Conservation (phyloP, 1,139 yeast species). For the Kodamaea sp. region DNA sequence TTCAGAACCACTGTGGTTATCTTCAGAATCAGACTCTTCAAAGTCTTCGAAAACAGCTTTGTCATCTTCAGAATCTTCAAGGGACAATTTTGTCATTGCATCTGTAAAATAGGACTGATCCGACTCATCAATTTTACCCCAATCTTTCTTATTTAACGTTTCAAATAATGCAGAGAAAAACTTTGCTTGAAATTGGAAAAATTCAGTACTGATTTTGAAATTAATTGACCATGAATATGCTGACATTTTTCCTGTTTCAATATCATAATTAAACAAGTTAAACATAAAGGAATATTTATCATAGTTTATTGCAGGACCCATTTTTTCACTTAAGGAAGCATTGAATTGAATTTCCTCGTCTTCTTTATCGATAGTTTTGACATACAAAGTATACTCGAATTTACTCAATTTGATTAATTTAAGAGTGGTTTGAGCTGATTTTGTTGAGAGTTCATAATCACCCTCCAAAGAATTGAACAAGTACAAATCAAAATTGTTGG, state of each 20-base stretch:
- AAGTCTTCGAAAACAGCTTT: slow-evolving; percentile 12
- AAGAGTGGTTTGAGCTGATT: slow-evolving; percentile 17
- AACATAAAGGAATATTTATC: slow-evolving; percentile 61
- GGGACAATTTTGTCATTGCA: slow-evolving; percentile 25
- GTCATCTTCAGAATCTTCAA: slow-evolving; percentile 18
- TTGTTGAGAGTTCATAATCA: slow-evolving; percentile 45
- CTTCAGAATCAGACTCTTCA: slow-evolving; percentile 12
- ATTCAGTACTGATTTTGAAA: slow-evolving; percentile 40
- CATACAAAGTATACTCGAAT: slow-evolving; percentile 53
- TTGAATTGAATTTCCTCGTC: slow-evolving; percentile 31
- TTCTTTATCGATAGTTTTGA: slow-evolving; percentile 17
- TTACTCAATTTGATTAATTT: slow-evolving; percentile 45
- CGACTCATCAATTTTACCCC: slow-evolving; percentile 26
- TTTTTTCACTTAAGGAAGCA: slow-evolving; percentile 40
- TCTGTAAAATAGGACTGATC: slow-evolving; percentile 27
- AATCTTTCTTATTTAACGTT: slow-evolving; percentile 46
- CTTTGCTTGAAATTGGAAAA: slow-evolving; percentile 49
- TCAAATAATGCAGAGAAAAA: slow-evolving; percentile 64
- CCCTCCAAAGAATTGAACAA: slow-evolving; percentile 54
- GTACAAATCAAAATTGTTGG: slow-evolving; percentile 32
- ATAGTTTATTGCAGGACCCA: slow-evolving; percentile 65
- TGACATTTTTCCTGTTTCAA: slow-evolving; percentile 17
- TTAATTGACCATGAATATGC: slow-evolving; percentile 63
- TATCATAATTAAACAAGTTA: slow-evolving; percentile 39
- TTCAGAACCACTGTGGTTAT: slow-evolving; percentile 4